Base-by-base conservation (phyloP, 441 rosid genomes). In the Populus trichocarpa region DNA sequence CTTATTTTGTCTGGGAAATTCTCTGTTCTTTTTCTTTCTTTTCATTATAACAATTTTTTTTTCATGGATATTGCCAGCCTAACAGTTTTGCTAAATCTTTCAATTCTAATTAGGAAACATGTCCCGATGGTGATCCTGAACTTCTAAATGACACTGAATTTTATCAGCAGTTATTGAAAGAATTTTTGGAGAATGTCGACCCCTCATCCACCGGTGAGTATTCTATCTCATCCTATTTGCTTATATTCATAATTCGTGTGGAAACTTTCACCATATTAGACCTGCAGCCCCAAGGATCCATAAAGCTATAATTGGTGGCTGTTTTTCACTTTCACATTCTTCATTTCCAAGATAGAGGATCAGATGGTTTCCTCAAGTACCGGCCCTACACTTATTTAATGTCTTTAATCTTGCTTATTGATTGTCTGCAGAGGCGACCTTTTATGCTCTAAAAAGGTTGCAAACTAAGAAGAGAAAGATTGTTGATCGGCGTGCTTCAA, bases 401-500 rank as follows among this genome's bases (percentile, higher is more conserved):
- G 59, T 14, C n/a, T 16, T 16, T 53, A 53, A 53, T 53, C 61
- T 53, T 53, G 61, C 22, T 42, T 67, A 20, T 79, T 83, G 50
- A 9, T 71, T 78, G 46, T 77, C 67, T 42, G 36, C 91, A 94
- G 98, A 93, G 77, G 78, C 87, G 3, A 94, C 98, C 10, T 88
- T 90, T 72, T 94, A 93, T 30, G 94, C 93, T 8, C 73, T 91
- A 77, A 94, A 88, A 85, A 93, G 86, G 46, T 75, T 90, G 83
- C 96, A 86, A 82, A 89, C 87, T 22, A 96, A 96, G 88, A 94
- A 94, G 86, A 90, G 98, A 77, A 96, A 93, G 83, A 70, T 89
- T n/a, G 96, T 96, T 57, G 98, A 96, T 82, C 86, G 94, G 46
- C 90, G 93, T 30, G 98, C 98, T 73, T 96, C 98, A 5, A 94